phyloP scores from a whole-genome alignment of 129 eudicot species.

The Chrysanthemum seticuspe region DNA sequence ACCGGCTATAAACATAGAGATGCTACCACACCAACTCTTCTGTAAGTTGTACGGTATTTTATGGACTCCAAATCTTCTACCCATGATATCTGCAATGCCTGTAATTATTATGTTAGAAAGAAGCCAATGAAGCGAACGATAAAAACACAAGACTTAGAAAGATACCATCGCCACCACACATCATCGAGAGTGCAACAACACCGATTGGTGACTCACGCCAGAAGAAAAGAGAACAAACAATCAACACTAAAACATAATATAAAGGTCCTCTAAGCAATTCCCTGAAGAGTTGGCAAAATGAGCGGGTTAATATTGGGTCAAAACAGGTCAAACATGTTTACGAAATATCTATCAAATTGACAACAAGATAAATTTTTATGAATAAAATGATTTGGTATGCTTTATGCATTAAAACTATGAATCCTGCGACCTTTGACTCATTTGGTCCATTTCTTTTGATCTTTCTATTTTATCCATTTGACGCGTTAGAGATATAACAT shows the following conservation, averaged over 20 bases:
- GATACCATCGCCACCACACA: constrained; percentile 98
- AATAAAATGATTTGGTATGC: no score
- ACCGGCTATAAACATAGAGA: constrained; percentile 85
- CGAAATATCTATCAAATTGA: neutral
- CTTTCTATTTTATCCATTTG: neutral
- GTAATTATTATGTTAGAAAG: constrained; percentile 18
- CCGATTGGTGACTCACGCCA: constrained; percentile 98
- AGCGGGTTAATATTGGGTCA: neutral
- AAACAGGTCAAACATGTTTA: neutral
- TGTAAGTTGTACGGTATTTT: constrained; percentile 75
- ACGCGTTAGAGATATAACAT: neutral
- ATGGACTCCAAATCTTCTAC: constrained; percentile 77
- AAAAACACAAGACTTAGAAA: constrained; percentile 13
- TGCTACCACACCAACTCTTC: constrained; percentile 95
- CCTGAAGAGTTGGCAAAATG: constrained; percentile 37
- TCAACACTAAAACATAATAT: constrained; percentile 72
- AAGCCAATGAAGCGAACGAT: neutral
- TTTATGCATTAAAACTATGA: no score
- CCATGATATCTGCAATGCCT: constrained; percentile 96
- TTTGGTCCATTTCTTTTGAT: no score
- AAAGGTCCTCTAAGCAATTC: constrained; percentile 95
- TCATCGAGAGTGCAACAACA: constrained; percentile 82
- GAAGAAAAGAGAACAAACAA: constrained; percentile 58
- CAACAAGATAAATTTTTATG: no score
- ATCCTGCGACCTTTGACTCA: neutral